Base-by-base conservation (phyloP, 805 yeast species). In the Clavispora asparagi region DNA sequence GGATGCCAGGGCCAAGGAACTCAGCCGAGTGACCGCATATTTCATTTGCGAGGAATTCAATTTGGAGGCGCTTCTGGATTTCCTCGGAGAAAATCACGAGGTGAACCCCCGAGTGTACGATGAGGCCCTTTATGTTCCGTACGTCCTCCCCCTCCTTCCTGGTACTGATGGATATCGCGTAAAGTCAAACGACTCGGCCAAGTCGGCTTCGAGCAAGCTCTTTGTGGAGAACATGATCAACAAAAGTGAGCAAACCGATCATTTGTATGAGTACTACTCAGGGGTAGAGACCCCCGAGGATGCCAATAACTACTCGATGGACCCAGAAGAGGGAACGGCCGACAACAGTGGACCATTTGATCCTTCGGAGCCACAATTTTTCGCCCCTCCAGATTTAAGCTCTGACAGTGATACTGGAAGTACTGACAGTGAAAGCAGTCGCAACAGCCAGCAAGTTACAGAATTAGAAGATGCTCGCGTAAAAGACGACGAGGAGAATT, bases 291-390 rank as follows among this genome's bases (percentile, higher is more conserved):
- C 84, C 0, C 76, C 79, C 0, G 84, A 76, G 50, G 82, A 79
- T 58, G 77, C 76, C 19, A 71, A 72, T 47, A 76, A 68, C 52
- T 71, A 70, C 51, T 64, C 70, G 1, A 70, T 70, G 76, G 76
- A 71, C 48, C 77, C 75, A 43, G 79, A 61, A 40, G 51, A 56
- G 51, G 76, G 67, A 46, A 63, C 64, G 46, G 68, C 59, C 49
- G 74, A 70, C 39, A 67, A 67, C 43, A 76, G 71, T 28, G 82
- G 83, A 7, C 72, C 74, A n/a, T 87, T 88, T 62, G 89, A 90
- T 62, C 97, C 97, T 0, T 81, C 90, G 13, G 97, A 90, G 60
- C 97, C 97, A 0, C 97, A 90, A 58, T 88, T 78, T 59, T 90
- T 90, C 65, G 84, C 91, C 2, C 76, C 78, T 3, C 53, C 54